phyloP scores from a whole-genome alignment of 441 rosid species.

The Raphanus hybrid region DNA sequence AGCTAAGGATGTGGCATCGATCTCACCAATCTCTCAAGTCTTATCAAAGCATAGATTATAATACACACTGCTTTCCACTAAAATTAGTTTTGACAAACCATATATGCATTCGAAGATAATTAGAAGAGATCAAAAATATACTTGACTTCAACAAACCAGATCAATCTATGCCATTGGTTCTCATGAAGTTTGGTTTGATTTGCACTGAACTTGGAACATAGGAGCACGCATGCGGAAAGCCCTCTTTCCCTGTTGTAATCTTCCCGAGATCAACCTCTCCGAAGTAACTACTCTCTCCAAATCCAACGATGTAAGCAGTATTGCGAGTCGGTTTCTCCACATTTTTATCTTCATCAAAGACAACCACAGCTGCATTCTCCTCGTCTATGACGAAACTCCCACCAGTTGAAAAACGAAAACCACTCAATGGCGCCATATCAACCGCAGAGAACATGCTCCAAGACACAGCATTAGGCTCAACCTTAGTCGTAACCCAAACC shows the following conservation, averaged over 20 bases:
- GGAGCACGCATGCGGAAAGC: constrained; percentile 9
- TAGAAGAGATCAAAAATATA: neutral
- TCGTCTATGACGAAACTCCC: constrained; percentile 19
- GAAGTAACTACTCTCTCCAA: constrained; percentile 20
- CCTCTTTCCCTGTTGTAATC: neutral
- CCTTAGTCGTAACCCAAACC: constrained; percentile 7
- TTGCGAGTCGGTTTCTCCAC: neutral
- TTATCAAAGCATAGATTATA: neutral
- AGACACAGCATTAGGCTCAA: constrained; percentile 16
- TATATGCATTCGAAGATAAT: neutral
- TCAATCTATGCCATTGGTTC: constrained; percentile 11
- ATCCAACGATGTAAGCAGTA: constrained; percentile 18
- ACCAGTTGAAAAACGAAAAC: neutral
- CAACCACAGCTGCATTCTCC: constrained; percentile 6
- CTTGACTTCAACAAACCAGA: constrained; percentile 22
- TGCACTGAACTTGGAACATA: constrained; percentile 22
- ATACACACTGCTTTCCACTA: neutral
- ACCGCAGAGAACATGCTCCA: constrained; percentile 4
- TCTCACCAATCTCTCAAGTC: neutral
- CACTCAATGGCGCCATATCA: neutral
- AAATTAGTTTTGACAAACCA: constrained; percentile 2
- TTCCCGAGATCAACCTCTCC: constrained; percentile 19
- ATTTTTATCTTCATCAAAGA: constrained; percentile 5
- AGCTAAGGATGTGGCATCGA: neutral
- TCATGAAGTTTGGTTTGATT: constrained; percentile 11